phyloP scores from a whole-genome alignment of 2,329 filamentous ascomycete species.

The Chlorencoelia australis region DNA sequence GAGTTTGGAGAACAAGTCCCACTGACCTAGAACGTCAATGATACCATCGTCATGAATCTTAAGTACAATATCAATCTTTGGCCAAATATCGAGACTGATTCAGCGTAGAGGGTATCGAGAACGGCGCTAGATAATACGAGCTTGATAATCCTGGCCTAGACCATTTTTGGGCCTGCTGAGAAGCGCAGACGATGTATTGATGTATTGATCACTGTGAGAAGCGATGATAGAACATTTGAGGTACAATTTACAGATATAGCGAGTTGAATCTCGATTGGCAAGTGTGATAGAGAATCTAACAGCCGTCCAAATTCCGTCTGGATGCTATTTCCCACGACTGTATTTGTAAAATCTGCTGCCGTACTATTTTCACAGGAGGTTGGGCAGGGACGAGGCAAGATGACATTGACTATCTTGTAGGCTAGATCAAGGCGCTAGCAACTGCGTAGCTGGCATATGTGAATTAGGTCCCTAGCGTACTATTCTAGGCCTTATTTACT shows the following conservation, averaged over 20 bases:
- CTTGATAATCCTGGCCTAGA: background rate
- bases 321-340: background rate
- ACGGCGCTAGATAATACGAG: background rate
- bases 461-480: too few relatives aligned
- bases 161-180: background rate
- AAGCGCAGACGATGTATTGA: background rate
- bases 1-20: background rate
- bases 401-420: too few relatives aligned
- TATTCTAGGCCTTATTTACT: too few relatives aligned
- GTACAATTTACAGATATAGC: background rate
- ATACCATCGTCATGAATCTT: background rate
- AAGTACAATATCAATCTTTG: background rate
- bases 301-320: background rate
- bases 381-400: too few relatives aligned
- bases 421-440: too few relatives aligned
- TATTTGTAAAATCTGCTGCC: background rate
- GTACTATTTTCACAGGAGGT: background rate
- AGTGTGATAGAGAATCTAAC: background rate
- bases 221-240: background rate
- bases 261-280: background rate
- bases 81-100: background rate
- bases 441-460: too few relatives aligned
- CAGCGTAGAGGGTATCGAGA: background rate
- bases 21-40: slow-evolving; percentile 1
- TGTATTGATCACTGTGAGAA: background rate